These are phyloP conservation scores for Amesomyces nigricolor DNA, from an alignment of 2,329 filamentous ascomycete genomes.

Conservation along the genomic window DNA sequence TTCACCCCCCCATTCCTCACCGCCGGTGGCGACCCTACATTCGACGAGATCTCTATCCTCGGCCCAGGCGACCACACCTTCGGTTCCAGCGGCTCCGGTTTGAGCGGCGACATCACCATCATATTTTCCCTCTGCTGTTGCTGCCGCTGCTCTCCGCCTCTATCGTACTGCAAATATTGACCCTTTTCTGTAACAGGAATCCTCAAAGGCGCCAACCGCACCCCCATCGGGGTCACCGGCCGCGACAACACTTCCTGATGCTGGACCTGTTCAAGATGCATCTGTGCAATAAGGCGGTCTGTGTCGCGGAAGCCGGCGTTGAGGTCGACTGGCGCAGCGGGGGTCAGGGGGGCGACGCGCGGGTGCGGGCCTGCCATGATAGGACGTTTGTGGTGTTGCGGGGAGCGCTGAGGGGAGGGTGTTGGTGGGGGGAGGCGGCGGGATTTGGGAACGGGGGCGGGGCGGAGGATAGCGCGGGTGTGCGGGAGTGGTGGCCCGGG, in stretches of 20 bases:
- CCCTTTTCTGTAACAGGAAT: neutral
- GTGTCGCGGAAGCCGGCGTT: conserved; percentile 20
- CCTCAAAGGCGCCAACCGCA: conserved; percentile 12
- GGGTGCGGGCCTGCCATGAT: neutral
- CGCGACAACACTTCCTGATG: conserved; percentile 6
- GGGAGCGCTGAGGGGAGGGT: neutral
- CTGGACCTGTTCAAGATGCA: neutral
- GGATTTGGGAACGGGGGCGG: neutral
- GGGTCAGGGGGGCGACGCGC: neutral
- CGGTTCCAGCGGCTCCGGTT: conserved; percentile 18
- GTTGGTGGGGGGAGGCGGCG: conserved; percentile 8
- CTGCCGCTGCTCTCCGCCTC: neutral
- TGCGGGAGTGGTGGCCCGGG: neutral
- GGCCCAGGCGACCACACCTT: conserved; percentile 21
- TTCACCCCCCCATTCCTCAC: neutral
- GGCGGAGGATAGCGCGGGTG: conserved; percentile 4
- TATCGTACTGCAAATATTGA: too few relatives aligned
- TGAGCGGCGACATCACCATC: neutral
- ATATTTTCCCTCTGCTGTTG: neutral
- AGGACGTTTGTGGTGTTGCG: neutral
- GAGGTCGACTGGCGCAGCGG: conserved; percentile 3
- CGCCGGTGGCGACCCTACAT: conserved; percentile 17
- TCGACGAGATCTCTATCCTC: conserved; percentile 13
- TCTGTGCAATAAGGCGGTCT: conserved; percentile 21
- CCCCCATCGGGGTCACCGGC: neutral